phyloP scores from a whole-genome alignment of 306 rosid genomes.

The Castanospermum australe region DNA sequence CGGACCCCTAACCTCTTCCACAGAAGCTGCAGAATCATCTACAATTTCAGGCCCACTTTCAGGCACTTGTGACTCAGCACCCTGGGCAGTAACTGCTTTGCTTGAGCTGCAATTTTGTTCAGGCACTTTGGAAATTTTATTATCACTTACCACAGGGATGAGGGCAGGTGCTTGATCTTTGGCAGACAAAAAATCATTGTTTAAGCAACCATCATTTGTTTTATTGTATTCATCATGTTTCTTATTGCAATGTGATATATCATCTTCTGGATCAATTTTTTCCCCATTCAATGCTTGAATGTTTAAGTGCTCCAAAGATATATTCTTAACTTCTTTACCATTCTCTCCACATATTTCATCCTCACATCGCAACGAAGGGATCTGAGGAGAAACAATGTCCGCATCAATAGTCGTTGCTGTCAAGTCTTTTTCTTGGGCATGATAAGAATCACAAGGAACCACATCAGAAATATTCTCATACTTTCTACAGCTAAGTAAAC shows the following conservation, averaged over 20 bases:
- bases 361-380: constrained; percentile 28
- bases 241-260: constrained; percentile 34
- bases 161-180: constrained; percentile 34
- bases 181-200: constrained; percentile 9
- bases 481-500: constrained; percentile 50
- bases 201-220: constrained; percentile 27
- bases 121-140: constrained; percentile 24
- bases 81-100: constrained; percentile 22
- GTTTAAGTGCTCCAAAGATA: constrained; percentile 39
- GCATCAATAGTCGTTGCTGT: constrained; percentile 26
- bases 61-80: constrained; percentile 37
- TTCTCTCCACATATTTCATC: constrained; percentile 36
- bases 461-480: constrained; percentile 37
- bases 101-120: constrained; percentile 33
- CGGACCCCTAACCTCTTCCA: constrained; percentile 41
- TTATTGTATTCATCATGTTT: constrained; percentile 37
- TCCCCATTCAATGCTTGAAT: constrained; percentile 25
- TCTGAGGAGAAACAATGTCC: constrained; percentile 39
- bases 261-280: constrained; percentile 36
- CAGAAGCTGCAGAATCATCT: constrained; percentile 34
- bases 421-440: constrained; percentile 42
- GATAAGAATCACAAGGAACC: constrained; percentile 28
- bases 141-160: constrained; percentile 39
- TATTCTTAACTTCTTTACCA: constrained; percentile 35
- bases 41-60: constrained; percentile 32